Evolutionary conservation across 2,329 filamentous ascomycete genomes (phyloP).

Genomic region (Trichocomaceae sp.): DNA sequence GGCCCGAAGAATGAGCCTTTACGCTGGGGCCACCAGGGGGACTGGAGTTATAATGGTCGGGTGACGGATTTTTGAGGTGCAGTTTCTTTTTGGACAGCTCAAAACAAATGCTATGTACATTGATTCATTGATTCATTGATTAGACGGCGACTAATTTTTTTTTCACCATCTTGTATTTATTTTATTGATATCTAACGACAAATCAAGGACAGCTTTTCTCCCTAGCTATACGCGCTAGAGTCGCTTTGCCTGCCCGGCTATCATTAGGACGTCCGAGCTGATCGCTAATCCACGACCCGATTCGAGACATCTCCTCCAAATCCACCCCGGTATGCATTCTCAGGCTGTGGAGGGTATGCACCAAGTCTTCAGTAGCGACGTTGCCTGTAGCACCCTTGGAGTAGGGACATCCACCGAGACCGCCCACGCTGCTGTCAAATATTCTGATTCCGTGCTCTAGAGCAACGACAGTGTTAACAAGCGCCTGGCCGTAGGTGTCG

Average conservation of each 20-base stretch:
- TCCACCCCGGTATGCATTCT: conserved; percentile 56
- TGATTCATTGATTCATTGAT: conserved; percentile 5
- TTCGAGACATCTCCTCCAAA: conserved; percentile 48
- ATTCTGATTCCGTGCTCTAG: conserved; percentile 58
- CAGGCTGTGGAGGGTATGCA: conserved; percentile 55
- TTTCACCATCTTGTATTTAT: background rate
- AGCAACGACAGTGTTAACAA: conserved; percentile 57
- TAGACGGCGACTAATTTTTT: background rate
- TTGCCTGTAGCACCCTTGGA: conserved; percentile 61
- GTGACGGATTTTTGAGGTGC: conserved; percentile 73
- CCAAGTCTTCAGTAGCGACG: conserved; percentile 57
- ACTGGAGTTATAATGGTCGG: conserved; percentile 92
- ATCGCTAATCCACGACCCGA: conserved; percentile 52
- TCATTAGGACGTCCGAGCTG: conserved; percentile 49
- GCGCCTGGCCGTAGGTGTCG: conserved; percentile 59
- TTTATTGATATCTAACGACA: background rate
- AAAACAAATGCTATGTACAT: conserved; percentile 7
- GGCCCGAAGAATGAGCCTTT: conserved; percentile 96
- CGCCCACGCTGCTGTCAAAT: conserved; percentile 59
- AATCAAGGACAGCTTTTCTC: conserved; percentile 13
- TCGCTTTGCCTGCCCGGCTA: conserved; percentile 50
- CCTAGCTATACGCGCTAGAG: conserved; percentile 32
- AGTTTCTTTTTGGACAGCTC: background rate
- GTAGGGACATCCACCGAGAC: conserved; percentile 59
- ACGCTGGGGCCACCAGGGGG: conserved; percentile 68